Evolutionary conservation across 164 flowering plant genomes (phyloP).

Genomic region (Dillenia suffruticosa): DNA sequence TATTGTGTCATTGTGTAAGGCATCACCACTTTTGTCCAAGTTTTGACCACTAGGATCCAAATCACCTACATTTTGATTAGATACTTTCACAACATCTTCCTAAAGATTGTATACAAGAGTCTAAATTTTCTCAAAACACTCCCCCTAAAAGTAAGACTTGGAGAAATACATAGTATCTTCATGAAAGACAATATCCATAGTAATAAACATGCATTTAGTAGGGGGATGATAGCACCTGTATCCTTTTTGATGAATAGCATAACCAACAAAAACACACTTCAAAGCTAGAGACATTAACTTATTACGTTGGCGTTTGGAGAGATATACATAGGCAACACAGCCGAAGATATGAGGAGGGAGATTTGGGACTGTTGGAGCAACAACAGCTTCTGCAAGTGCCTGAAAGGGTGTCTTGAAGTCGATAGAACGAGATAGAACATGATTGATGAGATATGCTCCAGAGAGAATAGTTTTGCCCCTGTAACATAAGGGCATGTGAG

Average conservation of each 20-base stretch:
- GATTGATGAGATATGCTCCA: conserved; percentile 14
- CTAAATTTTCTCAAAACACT: conserved; percentile 9
- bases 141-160: conserved; percentile 11
- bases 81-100: no score
- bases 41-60: not conserved
- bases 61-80: not conserved
- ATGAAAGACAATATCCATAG: no score
- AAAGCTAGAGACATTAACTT: conserved; percentile 6
- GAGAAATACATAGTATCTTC: conserved; percentile 12
- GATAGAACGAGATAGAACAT: conserved; percentile 7
- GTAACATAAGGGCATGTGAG: conserved; percentile 10
- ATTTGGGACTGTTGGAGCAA: conserved; percentile 7
- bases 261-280: conserved; percentile 10
- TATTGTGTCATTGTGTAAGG: not conserved
- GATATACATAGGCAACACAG: conserved; percentile 12
- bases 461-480: not conserved
- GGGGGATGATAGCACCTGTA: conserved; percentile 11
- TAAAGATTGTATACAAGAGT: not conserved
- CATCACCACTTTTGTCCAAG: not conserved
- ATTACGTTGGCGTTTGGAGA: conserved; percentile 12
- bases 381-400: not conserved
- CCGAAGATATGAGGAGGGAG: no score
- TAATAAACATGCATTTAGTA: conserved; percentile 10
- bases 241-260: conserved; percentile 11
- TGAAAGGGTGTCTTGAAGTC: conserved; percentile 7